These are phyloP conservation scores for Astraeus odoratus DNA, from an alignment of 768 basidiomycete genomes.

Conservation along the genomic window DNA sequence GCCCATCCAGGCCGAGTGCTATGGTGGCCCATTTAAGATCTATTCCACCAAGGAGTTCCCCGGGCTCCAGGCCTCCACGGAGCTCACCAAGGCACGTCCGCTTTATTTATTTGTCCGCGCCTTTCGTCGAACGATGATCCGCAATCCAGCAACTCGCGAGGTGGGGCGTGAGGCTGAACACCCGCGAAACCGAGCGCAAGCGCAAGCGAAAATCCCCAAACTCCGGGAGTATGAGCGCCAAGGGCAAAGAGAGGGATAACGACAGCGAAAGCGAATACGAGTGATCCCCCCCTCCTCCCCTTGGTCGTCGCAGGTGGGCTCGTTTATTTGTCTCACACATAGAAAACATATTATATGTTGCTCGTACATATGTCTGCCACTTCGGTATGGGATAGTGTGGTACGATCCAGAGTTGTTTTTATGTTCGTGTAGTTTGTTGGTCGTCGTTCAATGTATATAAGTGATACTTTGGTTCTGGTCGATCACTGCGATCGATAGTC, in stretches of 20 bases:
- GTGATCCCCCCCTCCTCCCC: background rate
- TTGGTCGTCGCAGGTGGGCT: no score
- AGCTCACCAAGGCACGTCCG: constrained; percentile 51
- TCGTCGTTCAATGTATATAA: no score
- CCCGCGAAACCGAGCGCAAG: constrained; percentile 31
- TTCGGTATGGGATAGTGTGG: no score
- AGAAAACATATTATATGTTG: no score
- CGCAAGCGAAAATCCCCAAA: constrained; percentile 25
- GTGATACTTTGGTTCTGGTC: no score
- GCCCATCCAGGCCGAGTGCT: constrained; percentile 56
- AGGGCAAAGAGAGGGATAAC: constrained; percentile 3
- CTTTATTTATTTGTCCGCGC: background rate
- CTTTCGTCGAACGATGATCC: constrained; percentile 3
- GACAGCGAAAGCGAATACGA: constrained; percentile 22
- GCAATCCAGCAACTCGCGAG: constrained; percentile 26
- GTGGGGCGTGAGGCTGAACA: constrained; percentile 30
- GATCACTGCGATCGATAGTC: no score
- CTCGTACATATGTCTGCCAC: no score
- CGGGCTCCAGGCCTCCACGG: constrained; percentile 60
- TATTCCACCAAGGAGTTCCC: constrained; percentile 75
- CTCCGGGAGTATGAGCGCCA: background rate
- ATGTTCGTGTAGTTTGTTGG: no score
- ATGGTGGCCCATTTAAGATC: constrained; percentile 59
- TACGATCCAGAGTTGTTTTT: no score
- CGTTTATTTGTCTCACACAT: no score